Percentiles rank a stretch among this genome's conserved stretches.
Evolutionary conservation across 352 stramenopile genomes (phyloP).

Genomic region (Phytophthora agathidicida): DNA sequence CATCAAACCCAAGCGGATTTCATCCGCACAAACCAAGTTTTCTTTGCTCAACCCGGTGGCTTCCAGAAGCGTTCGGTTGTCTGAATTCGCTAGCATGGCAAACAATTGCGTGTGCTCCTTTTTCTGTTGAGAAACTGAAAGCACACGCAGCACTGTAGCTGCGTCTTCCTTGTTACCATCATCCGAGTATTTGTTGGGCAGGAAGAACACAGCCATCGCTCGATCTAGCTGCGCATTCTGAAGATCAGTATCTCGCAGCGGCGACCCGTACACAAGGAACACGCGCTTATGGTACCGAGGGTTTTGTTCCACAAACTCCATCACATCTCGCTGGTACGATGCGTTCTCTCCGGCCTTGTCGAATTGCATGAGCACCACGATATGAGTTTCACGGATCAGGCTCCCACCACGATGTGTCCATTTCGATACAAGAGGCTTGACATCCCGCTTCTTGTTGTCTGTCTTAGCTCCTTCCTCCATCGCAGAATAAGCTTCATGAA

Average conservation of each 20-base stretch:
- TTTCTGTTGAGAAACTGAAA: constrained; percentile 76
- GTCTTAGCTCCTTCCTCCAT: constrained; percentile 40
- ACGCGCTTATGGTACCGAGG: constrained; percentile 79
- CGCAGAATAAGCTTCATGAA: constrained; percentile 33
- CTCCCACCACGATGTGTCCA: constrained; percentile 62
- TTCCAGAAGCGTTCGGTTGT: constrained; percentile 81
- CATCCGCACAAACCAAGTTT: constrained; percentile 81
- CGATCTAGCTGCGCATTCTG: constrained; percentile 64
- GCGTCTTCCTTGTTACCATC: constrained; percentile 85
- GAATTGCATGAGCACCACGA: constrained; percentile 83
- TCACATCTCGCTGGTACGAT: constrained; percentile 68
- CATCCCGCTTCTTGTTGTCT: constrained; percentile 15
- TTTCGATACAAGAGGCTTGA: constrained; percentile 31
- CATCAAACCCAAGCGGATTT: constrained; percentile 85
- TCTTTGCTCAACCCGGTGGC: constrained; percentile 72
- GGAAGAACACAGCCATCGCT: constrained; percentile 82
- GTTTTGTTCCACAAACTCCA: constrained; percentile 73
- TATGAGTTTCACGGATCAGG: constrained; percentile 76
- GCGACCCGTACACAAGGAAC: constrained; percentile 79
- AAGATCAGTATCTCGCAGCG: constrained; percentile 60
- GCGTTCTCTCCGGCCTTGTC: constrained; percentile 51
- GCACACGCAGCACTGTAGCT: constrained; percentile 78
- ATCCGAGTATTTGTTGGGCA: constrained; percentile 85
- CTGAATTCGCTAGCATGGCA: constrained; percentile 85
- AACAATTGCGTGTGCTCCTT: constrained; percentile 73